These are phyloP conservation scores for Malassezia sympodialis DNA, from an alignment of 1,284 basidiomycete genomes.

Conservation along the genomic window DNA sequence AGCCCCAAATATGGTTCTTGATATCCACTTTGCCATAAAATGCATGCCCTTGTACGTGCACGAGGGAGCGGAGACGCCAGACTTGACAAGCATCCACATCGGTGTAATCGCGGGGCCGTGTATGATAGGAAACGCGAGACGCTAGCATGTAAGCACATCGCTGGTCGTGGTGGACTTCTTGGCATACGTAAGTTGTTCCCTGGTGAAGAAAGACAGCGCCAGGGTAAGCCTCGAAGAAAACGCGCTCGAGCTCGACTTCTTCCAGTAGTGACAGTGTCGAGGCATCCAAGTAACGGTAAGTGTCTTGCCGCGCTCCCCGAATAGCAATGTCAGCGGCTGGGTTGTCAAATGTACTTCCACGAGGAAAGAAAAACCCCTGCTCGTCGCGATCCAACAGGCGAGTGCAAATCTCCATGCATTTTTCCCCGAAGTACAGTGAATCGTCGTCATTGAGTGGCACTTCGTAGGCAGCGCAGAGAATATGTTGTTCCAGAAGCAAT, in stretches of 20 bases:
- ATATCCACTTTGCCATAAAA: slow-evolving; percentile 67
- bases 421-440: slow-evolving; percentile 60
- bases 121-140: slow-evolving; percentile 73
- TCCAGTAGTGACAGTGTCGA: slow-evolving; percentile 60
- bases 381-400: slow-evolving; percentile 56
- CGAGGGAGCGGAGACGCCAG: slow-evolving; percentile 63
- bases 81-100: slow-evolving; percentile 70
- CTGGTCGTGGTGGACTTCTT: slow-evolving; percentile 69
- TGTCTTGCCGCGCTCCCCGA: slow-evolving; percentile 66
- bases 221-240: slow-evolving; percentile 66
- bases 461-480: slow-evolving; percentile 78
- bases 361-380: slow-evolving; percentile 66
- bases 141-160: slow-evolving; percentile 62
- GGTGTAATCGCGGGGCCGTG: slow-evolving; percentile 56
- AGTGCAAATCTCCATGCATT: slow-evolving; percentile 52
- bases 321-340: slow-evolving; percentile 61
- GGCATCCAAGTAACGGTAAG: slow-evolving; percentile 65
- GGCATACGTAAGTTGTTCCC: slow-evolving; percentile 54
- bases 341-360: slow-evolving; percentile 66
- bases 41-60: slow-evolving; percentile 54
- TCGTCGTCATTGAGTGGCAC: slow-evolving; percentile 65
- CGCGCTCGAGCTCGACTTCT: slow-evolving; percentile 74
- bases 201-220: slow-evolving; percentile 51
- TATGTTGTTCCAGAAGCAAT: slow-evolving; percentile 67
- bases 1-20: slow-evolving; percentile 62